Evolutionary conservation across 805 yeast genomes (phyloP).

Genomic region (Barnettozyma vustinii): DNA sequence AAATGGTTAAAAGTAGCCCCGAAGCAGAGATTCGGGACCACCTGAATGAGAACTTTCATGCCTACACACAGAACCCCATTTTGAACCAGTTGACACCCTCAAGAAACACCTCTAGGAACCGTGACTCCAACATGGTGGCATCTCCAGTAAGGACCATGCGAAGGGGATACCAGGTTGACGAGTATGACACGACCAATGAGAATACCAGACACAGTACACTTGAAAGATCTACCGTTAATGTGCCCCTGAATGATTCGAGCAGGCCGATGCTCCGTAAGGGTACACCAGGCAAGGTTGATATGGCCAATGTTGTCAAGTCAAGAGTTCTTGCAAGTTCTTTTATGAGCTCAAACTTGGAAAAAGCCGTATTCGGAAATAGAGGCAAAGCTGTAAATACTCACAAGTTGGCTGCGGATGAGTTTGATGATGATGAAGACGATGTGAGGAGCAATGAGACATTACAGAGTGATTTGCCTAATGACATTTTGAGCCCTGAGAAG

Average conservation of each 20-base stretch:
- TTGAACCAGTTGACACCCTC: conserved; percentile 22
- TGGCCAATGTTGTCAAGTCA: not conserved
- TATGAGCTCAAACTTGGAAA: conserved; percentile 5
- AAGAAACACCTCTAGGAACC: conserved; percentile 6
- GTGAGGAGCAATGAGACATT: conserved; percentile 15
- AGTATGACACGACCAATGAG: conserved; percentile 11
- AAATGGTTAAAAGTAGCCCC: conserved; percentile 1
- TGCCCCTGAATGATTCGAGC: conserved; percentile 20
- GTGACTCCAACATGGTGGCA: conserved; percentile 18
- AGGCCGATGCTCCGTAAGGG: conserved; percentile 21
- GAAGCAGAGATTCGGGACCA: conserved; percentile 8
- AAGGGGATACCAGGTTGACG: conserved; percentile 10
- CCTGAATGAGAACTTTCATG: conserved; percentile 12
- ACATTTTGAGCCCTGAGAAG: conserved; percentile 24
- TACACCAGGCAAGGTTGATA: conserved; percentile 14
- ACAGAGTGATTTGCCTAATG: conserved; percentile 20
- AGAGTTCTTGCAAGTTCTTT: conserved; percentile 6
- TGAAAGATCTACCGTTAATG: conserved; percentile 8
- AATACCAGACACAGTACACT: conserved; percentile 4
- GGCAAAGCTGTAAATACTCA: not conserved
- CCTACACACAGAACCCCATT: conserved; percentile 16
- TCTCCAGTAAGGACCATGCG: conserved; percentile 22
- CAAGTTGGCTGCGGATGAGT: conserved; percentile 1
- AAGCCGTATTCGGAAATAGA: conserved; percentile 5
- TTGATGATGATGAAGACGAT: conserved; percentile 7